These are phyloP conservation scores for Salvia miltiorrhiza DNA, from an alignment of 257 asterid species.

Conservation along the genomic window DNA sequence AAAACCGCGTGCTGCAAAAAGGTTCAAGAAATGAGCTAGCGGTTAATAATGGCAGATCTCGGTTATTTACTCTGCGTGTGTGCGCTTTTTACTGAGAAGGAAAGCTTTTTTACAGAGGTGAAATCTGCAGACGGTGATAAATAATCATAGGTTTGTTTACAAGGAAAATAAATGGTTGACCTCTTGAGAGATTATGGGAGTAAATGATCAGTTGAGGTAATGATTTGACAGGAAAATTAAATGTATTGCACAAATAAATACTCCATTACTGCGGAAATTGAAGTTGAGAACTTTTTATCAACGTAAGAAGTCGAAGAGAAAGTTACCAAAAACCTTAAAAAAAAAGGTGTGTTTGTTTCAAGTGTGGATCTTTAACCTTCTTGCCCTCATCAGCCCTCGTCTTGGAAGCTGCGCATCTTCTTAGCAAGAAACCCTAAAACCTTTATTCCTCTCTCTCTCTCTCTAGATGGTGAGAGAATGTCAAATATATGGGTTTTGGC, in stretches of 20 bases:
- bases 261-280: background rate
- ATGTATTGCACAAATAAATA: no score
- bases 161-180: slow-evolving; percentile 18
- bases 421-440: slow-evolving; percentile 21
- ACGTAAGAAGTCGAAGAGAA: background rate
- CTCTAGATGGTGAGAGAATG: background rate
- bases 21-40: background rate
- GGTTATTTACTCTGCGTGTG: background rate
- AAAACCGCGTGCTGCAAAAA: background rate
- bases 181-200: background rate
- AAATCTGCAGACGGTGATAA: background rate
- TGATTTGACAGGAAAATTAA: slow-evolving; percentile 7
- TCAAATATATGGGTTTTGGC: slow-evolving; percentile 6
- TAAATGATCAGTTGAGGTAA: background rate
- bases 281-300: background rate
- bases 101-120: background rate
- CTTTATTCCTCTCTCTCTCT: background rate
- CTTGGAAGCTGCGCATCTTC: slow-evolving; percentile 15
- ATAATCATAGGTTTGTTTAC: background rate
- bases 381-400: background rate
- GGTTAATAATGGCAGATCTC: slow-evolving; percentile 16
- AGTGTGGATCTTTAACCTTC: background rate
- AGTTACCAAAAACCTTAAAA: slow-evolving; percentile 9
- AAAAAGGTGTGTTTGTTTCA: background rate
- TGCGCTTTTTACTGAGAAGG: slow-evolving; percentile 13